These are phyloP conservation scores for Kodamaea hsintzibuensis DNA, from an alignment of 805 yeast species.

Conservation along the genomic window DNA sequence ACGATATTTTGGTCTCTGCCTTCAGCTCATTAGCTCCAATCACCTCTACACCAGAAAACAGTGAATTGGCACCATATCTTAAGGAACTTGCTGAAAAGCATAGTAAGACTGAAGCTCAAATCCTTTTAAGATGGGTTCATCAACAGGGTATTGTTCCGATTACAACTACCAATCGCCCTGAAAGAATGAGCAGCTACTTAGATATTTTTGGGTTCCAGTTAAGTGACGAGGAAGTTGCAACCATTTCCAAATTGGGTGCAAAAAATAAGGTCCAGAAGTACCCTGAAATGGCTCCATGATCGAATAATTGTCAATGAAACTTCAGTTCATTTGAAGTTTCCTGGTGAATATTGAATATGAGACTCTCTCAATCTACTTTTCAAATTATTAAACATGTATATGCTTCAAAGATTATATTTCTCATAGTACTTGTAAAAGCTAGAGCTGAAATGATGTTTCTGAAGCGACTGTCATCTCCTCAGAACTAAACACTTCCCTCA, in stretches of 20 bases:
- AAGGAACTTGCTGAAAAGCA: conserved; percentile 54
- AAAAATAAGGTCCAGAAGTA: not conserved
- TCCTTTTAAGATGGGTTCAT: conserved; percentile 80
- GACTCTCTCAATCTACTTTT: too few relatives aligned
- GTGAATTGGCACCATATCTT: conserved; percentile 53
- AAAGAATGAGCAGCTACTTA: conserved; percentile 63
- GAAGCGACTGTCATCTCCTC: too few relatives aligned
- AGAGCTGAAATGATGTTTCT: too few relatives aligned
- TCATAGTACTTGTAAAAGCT: too few relatives aligned
- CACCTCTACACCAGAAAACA: conserved; percentile 66
- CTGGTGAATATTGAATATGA: not conserved
- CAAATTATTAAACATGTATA: too few relatives aligned
- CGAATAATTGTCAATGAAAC: too few relatives aligned
- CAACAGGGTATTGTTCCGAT: conserved; percentile 75
- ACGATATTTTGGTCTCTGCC: conserved; percentile 58
- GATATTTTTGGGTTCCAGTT: conserved; percentile 56
- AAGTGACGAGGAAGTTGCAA: conserved; percentile 60
- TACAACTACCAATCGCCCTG: conserved; percentile 77
- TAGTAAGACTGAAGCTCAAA: conserved; percentile 61
- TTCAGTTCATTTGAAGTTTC: too few relatives aligned
- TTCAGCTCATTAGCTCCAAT: conserved; percentile 82
- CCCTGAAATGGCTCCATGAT: not conserved
- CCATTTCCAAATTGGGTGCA: conserved; percentile 59
- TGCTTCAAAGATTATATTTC: too few relatives aligned
- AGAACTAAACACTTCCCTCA: too few relatives aligned